These are phyloP conservation scores for Pistacia atlantica DNA, from an alignment of 345 rosid genomes.

Conservation along the genomic window DNA sequence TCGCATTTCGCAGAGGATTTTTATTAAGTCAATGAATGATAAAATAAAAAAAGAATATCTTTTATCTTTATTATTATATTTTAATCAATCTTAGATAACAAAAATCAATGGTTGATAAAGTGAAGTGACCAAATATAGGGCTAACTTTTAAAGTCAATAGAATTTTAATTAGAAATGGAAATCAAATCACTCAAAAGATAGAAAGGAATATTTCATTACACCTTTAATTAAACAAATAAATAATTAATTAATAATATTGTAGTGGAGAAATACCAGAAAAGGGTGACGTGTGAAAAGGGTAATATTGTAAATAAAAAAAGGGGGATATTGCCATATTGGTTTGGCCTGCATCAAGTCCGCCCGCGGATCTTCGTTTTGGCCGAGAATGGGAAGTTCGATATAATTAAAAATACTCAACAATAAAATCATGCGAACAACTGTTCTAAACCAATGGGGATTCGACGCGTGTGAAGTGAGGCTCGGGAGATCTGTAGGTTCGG, in stretches of 20 bases:
- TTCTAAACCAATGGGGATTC: background rate
- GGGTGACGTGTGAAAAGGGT: slow-evolving; percentile 4
- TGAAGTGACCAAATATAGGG: background rate
- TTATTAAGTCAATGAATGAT: no score
- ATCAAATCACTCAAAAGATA: background rate
- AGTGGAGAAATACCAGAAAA: background rate
- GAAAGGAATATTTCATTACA: background rate
- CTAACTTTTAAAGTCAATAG: background rate
- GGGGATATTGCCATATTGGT: background rate
- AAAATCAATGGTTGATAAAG: background rate
- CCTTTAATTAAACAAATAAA: no score
- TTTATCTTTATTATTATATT: no score
- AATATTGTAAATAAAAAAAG: background rate
- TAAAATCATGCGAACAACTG: slow-evolving; percentile 32
- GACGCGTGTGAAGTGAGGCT: slow-evolving; percentile 27
- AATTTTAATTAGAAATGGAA: background rate
- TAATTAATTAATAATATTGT: no score
- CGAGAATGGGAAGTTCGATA: slow-evolving; percentile 33
- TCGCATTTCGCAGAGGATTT: no score
- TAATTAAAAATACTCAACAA: slow-evolving; percentile 25
- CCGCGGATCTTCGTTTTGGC: slow-evolving; percentile 39
- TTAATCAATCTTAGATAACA: background rate
- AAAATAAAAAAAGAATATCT: no score
- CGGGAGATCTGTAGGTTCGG: slow-evolving; percentile 33
- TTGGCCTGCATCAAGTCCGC: slow-evolving; percentile 17